Conservation (phyloP, 2,329 filamentous ascomycete species). For the Aspergillus sp. region DNA sequence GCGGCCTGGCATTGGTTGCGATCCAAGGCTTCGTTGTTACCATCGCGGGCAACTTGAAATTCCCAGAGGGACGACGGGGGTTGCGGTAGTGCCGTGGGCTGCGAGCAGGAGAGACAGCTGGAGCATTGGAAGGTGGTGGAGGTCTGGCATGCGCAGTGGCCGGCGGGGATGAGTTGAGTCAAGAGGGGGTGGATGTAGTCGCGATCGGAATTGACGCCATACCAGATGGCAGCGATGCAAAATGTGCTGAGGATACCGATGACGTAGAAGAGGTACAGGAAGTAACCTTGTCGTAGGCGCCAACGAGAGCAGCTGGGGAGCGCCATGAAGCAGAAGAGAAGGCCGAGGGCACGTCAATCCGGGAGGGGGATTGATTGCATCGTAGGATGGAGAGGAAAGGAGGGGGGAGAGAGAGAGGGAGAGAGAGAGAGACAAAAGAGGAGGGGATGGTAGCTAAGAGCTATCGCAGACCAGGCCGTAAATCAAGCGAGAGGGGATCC, state of each 20-base stretch:
- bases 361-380: slow-evolving; percentile 7
- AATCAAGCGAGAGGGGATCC: too few relatives aligned
- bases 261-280: slow-evolving; percentile 21
- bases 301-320: slow-evolving; percentile 20
- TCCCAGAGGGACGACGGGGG: slow-evolving; percentile 23
- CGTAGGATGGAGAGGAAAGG: slow-evolving; percentile 5
- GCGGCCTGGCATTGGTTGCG: slow-evolving; percentile 30
- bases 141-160: slow-evolving; percentile 39
- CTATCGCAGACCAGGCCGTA: too few relatives aligned
- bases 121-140: slow-evolving; percentile 40
- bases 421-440: too few relatives aligned
- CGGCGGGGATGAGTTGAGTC: slow-evolving; percentile 40
- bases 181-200: slow-evolving; percentile 37
- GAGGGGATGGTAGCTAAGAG: too few relatives aligned
- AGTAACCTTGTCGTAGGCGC: slow-evolving; percentile 21
- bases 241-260: slow-evolving; percentile 19
- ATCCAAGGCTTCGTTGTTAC: slow-evolving; percentile 29
- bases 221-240: slow-evolving; percentile 29
- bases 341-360: neutral
- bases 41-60: slow-evolving; percentile 34
- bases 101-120: slow-evolving; percentile 32
- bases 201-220: slow-evolving; percentile 37
- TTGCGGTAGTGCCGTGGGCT: slow-evolving; percentile 6
- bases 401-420: neutral
- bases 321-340: slow-evolving; percentile 18